Base-by-base conservation (phyloP, 1,139 yeast species). In the Kurtzmaniella quercitrusa region DNA sequence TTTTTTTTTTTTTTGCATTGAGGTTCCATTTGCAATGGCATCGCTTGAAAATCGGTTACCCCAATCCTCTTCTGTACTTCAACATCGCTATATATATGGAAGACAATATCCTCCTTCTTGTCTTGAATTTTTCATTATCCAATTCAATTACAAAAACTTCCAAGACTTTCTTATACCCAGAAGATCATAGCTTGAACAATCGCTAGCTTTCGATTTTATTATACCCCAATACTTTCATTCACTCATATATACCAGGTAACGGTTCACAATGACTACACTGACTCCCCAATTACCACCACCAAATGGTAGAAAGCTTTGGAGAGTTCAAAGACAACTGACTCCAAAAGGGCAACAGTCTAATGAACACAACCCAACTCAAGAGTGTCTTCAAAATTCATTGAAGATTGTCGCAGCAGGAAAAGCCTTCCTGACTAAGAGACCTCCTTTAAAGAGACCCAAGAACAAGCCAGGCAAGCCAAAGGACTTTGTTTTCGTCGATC, bases 401-500 rank as follows among this genome's bases (percentile, higher is more conserved):
- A 68, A 59, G 53, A 71, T 72, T 41, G 69, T 73, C 47, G 61
- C 62, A 41, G 68, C 68, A 38, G 62, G 63, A 38, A 56, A 52
- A 19, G 55, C 60, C 41, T 62, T 56, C 54, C 59, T 70, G 19
- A 65, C 67, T 18, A 73, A 65, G 51, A 73, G 75, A 51, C 70
- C 76, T 14, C 75, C 77, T 17, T 64, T 70, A 44, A 71, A 72
- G 55, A 68, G 81, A 58, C 81, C 81, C 21, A 73, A 70, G 60
- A 68, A 67, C 54, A 72, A 64, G 53, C 79, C 79, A 6, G 81
- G 81, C 8, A 66, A 63, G 63, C 78, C 77, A 44, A 70, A 70
- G 55, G 79, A 75, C 54, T 77, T 75, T 51, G 80, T 77, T 16
- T 77, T 77, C 54, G 81, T 77, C 38, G 81, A 77, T 53, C 65